A percentile compares a stretch with the other conserved stretches of the same genome.
These are phyloP conservation scores for Thraustochytrium striatum DNA, from an alignment of 352 stramenopile genomes.

Conservation along the genomic window DNA sequence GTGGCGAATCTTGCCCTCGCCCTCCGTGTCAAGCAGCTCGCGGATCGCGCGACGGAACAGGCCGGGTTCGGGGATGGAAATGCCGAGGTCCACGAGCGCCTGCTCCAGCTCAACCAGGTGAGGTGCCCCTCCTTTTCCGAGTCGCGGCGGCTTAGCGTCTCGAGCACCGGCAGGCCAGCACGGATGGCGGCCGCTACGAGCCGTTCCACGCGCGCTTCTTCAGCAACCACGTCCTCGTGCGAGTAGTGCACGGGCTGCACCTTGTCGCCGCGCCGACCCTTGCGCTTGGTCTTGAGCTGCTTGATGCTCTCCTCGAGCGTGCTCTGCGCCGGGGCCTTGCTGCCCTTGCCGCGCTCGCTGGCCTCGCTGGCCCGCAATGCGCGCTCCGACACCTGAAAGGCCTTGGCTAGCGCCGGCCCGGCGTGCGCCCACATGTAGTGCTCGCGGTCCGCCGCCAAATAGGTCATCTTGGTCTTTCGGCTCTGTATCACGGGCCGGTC, in stretches of 20 bases:
- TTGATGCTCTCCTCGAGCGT: constrained; percentile 97
- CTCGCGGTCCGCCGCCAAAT: background rate
- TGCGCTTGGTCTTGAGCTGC: constrained; percentile 73
- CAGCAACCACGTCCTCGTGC: background rate
- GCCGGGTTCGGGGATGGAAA: background rate
- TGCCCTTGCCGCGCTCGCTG: constrained; percentile 98
- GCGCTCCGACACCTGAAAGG: constrained; percentile 52
- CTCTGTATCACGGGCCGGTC: no score
- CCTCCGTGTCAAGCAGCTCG: background rate
- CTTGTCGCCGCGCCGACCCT: constrained; percentile 51
- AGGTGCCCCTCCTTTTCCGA: background rate
- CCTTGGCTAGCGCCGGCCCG: constrained; percentile 80
- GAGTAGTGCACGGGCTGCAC: no score
- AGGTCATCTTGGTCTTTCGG: background rate
- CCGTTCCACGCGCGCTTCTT: background rate
- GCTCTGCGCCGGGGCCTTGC: constrained; percentile 98
- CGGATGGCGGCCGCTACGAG: background rate
- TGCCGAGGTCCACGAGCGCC: background rate
- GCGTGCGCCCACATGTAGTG: background rate
- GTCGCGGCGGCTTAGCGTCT: constrained; percentile 2
- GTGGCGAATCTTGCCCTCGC: background rate
- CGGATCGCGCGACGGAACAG: constrained; percentile 4
- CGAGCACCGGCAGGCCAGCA: constrained; percentile 10
- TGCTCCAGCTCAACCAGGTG: constrained; percentile 23
- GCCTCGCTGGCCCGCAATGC: constrained; percentile 97